Percentiles rank a stretch among this genome's conserved stretches.
Conservation (phyloP, 202 grass and related monocot species). For the Brachypodium distachyon region DNA sequence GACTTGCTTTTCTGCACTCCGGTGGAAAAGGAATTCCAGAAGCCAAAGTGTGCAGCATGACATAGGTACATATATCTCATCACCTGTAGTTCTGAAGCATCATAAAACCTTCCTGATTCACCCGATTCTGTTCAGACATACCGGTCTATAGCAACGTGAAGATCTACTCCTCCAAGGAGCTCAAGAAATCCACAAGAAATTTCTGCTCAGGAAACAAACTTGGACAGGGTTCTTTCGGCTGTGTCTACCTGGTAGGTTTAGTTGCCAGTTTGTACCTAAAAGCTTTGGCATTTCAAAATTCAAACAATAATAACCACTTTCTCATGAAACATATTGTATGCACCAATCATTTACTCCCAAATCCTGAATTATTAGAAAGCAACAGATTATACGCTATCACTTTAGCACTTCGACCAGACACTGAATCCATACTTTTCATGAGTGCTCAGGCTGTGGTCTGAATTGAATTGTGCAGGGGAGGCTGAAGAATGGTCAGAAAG, state of each 20-base stretch:
- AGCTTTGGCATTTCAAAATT: background rate
- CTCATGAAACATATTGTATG: background rate
- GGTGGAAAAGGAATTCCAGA: slow-evolving; percentile 32
- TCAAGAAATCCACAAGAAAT: slow-evolving; percentile 59
- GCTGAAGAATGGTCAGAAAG: slow-evolving; percentile 50
- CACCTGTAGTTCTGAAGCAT: background rate
- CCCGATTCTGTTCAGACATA: slow-evolving; percentile 21
- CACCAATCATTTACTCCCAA: background rate
- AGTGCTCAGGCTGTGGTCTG: background rate
- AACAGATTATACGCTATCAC: background rate
- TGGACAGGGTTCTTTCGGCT: slow-evolving; percentile 83
- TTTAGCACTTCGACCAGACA: background rate
- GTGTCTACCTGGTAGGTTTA: slow-evolving; percentile 69
- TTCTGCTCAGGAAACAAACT: slow-evolving; percentile 57
- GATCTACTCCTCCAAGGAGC: slow-evolving; percentile 62
- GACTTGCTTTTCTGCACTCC: slow-evolving; percentile 33
- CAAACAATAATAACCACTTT: background rate
- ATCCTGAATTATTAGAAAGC: background rate
- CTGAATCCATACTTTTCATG: background rate
- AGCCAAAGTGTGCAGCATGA: slow-evolving; percentile 30
- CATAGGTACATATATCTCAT: slow-evolving; percentile 32
- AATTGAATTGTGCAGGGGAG: slow-evolving; percentile 53
- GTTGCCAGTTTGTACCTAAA: background rate
- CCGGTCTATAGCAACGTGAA: slow-evolving; percentile 36
- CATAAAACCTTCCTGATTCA: background rate